Percentiles rank a stretch among this genome's conserved stretches.
Evolutionary conservation across 2,329 filamentous ascomycete species (phyloP).

Genomic region (Hirsutella minnesotensis): DNA sequence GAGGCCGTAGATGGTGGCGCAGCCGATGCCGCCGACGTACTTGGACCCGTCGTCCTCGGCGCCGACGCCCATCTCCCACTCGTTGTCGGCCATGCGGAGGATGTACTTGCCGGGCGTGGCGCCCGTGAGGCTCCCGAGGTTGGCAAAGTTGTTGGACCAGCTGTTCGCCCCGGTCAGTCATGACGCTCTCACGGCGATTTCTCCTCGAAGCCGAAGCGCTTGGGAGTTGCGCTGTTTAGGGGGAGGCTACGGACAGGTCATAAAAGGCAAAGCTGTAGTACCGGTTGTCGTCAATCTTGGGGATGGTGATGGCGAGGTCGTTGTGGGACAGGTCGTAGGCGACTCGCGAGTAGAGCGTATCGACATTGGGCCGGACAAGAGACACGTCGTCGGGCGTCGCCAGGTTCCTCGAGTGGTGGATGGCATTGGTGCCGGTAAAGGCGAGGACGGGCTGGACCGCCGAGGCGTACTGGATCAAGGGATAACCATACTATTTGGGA

Average conservation of each 20-base stretch:
- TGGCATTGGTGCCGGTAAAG: not conserved
- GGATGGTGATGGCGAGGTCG: constrained; percentile 13
- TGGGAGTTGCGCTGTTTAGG: too few species aligned
- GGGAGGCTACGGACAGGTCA: constrained; percentile 12
- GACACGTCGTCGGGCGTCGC: not conserved
- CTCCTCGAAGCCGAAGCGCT: too few species aligned
- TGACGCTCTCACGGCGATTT: too few species aligned
- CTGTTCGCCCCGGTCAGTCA: constrained; percentile 3
- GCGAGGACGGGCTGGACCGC: not conserved
- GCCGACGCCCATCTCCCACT: constrained; percentile 4
- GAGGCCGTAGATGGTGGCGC: constrained; percentile 3
- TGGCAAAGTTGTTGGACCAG: constrained; percentile 17
- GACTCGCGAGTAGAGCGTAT: constrained; percentile 2
- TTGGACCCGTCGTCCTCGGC: not conserved
- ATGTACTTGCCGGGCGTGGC: constrained; percentile 3
- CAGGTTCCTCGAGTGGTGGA: not conserved
- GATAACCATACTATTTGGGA: constrained; percentile 6
- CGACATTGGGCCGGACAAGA: constrained; percentile 1
- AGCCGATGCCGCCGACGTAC: constrained; percentile 2
- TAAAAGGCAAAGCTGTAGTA: constrained; percentile 15
- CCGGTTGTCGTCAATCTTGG: constrained; percentile 4
- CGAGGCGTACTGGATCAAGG: not conserved
- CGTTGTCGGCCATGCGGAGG: constrained; percentile 2
- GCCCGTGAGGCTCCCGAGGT: constrained; percentile 10
- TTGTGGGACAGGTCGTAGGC: constrained; percentile 12